Evolutionary conservation across 2,329 filamentous ascomycete genomes (phyloP).

Genomic region (Colletotrichum karsti): DNA sequence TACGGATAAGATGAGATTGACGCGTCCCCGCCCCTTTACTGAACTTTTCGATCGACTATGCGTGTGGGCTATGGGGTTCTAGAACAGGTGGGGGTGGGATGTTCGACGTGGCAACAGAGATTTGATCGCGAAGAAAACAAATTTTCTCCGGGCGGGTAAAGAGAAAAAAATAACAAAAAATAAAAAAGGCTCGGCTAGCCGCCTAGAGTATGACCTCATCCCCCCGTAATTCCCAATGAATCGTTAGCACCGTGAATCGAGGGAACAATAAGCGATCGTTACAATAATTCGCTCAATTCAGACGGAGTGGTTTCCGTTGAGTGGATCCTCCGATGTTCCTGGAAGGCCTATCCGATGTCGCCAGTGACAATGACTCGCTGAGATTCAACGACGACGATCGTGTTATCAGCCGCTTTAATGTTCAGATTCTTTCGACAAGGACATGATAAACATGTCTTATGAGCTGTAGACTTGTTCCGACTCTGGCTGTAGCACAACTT

Average conservation of each 20-base stretch:
- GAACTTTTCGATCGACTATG: conserved; percentile 6
- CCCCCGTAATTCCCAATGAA: neutral
- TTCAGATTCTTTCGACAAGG: no score
- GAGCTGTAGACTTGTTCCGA: no score
- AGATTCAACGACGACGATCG: no score
- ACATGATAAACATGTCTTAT: no score
- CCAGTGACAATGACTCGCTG: neutral
- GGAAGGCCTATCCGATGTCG: neutral
- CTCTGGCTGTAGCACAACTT: no score
- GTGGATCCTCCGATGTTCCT: neutral
- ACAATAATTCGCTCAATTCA: neutral
- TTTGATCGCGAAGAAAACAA: neutral
- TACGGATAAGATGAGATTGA: no score
- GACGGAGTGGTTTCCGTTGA: neutral
- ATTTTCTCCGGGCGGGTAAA: no score
- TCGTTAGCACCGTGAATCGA: neutral
- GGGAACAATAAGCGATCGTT: neutral
- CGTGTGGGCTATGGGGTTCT: conserved; percentile 2
- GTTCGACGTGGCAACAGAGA: neutral
- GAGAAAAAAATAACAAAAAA: no score
- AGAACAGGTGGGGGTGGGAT: neutral
- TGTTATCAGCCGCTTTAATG: no score
- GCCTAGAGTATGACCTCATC: conserved; percentile 10
- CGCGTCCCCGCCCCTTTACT: neutral
- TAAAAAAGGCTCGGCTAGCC: neutral